Base-by-base conservation (phyloP, 2,329 filamentous ascomycete species). In the Colletotrichum paranaense region DNA sequence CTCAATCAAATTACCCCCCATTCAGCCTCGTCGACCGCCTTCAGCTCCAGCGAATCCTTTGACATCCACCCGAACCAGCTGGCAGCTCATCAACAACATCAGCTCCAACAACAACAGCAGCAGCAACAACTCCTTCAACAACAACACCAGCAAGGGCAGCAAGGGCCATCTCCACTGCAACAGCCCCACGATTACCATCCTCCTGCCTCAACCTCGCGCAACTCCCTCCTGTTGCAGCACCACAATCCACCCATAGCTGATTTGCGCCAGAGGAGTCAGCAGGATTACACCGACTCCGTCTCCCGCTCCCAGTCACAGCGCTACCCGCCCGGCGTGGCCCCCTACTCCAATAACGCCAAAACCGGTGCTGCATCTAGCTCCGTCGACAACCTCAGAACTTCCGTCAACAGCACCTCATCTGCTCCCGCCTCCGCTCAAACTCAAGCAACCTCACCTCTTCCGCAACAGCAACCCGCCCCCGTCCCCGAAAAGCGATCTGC, bases 231-330 rank as follows among this genome's bases (percentile, higher is more conserved):
- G 42, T 67, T 72, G 69, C 75, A 72, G 64, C 73, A 70, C n/a
- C 60, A 73, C 60, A 65, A 65, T 22, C 70, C 67, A 52, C 74
- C 74, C 71, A 77, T 76, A 46, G 79, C 82, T 77, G 82, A 84
- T 70, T 78, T 79, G 68, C 81, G 81, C 63, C 82, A 82, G 63
- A 82, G 63, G 81, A 80, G 76, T 76, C 80, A 76, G 78, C 79
- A 81, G 68, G 87, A 89, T 74, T 88, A 86, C 75, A 81, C 81
- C 68, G 86, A 88, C 75, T 81, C 84, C 64, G 84, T 88, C 42
- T 85, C 84, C 68, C 86, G 87, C 67, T 87, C 87, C 16, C 87
- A 89, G 80, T 88, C 86, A 75, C 86, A 88, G 74, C 86, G 86
- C 77, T 88, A 86, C 76, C 81, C 81, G 76, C 80, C 70, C 76